These are phyloP conservation scores for Quercus cerris DNA, from an alignment of 306 rosid species.

Conservation along the genomic window DNA sequence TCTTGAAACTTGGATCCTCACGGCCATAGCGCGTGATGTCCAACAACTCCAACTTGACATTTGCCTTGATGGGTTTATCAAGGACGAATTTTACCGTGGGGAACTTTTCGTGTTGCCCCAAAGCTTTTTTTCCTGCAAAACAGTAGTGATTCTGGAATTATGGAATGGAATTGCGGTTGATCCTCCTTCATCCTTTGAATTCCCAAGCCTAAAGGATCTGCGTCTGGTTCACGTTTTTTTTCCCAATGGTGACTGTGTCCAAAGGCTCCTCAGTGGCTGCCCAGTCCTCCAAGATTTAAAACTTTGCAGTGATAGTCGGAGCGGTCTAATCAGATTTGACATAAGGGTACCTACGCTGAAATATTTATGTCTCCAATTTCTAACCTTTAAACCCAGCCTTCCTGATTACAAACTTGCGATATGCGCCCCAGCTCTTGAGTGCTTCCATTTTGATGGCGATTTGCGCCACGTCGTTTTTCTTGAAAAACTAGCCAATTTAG, in stretches of 20 bases:
- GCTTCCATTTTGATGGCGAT: not conserved
- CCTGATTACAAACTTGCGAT: not conserved
- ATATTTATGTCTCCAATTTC: not conserved
- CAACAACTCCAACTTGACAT: too few relatives aligned
- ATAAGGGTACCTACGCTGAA: not conserved
- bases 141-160: constrained; percentile 1
- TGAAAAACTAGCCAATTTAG: not conserved
- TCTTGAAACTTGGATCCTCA: too few relatives aligned
- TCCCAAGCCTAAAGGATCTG: constrained; percentile 14
- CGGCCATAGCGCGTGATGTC: too few relatives aligned
- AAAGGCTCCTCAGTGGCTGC: not conserved
- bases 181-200: not conserved
- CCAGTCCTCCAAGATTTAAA: not conserved
- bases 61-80: not conserved
- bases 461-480: not conserved
- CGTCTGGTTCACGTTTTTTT: not conserved
- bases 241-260: not conserved
- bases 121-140: not conserved
- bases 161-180: not conserved
- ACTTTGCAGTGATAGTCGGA: too few relatives aligned
- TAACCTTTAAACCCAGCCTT: not conserved
- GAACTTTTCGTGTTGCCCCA: not conserved
- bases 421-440: not conserved
- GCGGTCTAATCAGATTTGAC: not conserved
- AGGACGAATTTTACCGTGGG: not conserved